A percentile compares a stretch with the other conserved stretches of the same genome.
Evolutionary conservation across 106 monocot species (phyloP).

Genomic region (Acorus gramineus): DNA sequence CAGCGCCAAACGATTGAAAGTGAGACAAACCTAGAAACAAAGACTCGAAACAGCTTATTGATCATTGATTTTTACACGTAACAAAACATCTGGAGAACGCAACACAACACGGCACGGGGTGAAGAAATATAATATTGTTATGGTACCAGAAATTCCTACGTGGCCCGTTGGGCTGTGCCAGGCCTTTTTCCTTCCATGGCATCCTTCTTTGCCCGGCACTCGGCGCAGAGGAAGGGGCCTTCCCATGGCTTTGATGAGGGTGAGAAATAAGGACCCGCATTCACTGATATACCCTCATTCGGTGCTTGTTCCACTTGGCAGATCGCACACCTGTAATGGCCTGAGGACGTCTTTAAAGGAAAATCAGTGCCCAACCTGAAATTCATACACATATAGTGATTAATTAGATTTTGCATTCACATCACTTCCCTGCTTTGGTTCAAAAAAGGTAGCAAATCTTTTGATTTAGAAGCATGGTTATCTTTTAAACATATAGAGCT

Average conservation of each 20-base stretch:
- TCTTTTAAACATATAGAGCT: too few species aligned
- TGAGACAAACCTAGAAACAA: conserved; percentile 7
- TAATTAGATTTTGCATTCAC: too few species aligned
- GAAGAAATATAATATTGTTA: neutral
- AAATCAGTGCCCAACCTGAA: conserved; percentile 17
- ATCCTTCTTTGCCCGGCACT: conserved; percentile 59
- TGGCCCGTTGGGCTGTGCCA: neutral
- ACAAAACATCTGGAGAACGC: neutral
- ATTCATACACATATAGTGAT: neutral
- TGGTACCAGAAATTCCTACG: conserved; percentile 5
- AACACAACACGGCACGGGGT: neutral
- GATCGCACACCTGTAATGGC: conserved; percentile 23
- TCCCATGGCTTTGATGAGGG: conserved; percentile 28
- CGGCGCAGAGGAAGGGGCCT: conserved; percentile 61
- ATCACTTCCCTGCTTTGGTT: too few species aligned
- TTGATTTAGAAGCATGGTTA: too few species aligned
- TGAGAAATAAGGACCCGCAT: conserved; percentile 6
- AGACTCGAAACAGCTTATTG: conserved; percentile 18
- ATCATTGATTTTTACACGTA: conserved; percentile 12
- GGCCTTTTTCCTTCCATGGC: conserved; percentile 68
- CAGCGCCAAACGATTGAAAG: conserved; percentile 16
- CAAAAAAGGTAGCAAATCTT: too few species aligned
- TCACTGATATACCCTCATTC: conserved; percentile 5
- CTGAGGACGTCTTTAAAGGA: conserved; percentile 3
- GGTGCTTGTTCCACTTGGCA: conserved; percentile 26